Evolutionary conservation across 352 stramenopile genomes (phyloP).

Genomic region (Phytophthora sp.): DNA sequence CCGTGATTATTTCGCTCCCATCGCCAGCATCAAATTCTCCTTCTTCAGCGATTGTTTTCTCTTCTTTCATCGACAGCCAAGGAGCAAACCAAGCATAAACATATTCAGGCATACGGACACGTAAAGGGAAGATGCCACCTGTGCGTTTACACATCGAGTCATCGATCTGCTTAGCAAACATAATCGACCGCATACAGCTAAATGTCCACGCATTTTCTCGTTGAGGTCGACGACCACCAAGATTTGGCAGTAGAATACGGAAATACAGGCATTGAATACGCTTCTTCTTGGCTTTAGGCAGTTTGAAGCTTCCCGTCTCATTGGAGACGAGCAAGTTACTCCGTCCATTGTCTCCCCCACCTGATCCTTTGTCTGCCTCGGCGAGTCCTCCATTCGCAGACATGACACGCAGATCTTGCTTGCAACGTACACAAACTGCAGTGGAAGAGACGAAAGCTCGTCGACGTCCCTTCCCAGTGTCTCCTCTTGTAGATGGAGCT

Average conservation of each 20-base stretch:
- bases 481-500: not conserved
- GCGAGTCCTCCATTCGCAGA: slow-evolving; percentile 39
- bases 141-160: slow-evolving; percentile 72
- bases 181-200: slow-evolving; percentile 89
- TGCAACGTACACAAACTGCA: slow-evolving; percentile 65
- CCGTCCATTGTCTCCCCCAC: not conserved
- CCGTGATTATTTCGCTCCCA: slow-evolving; percentile 7
- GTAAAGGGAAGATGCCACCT: slow-evolving; percentile 48
- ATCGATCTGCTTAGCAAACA: slow-evolving; percentile 89
- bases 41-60: slow-evolving; percentile 54
- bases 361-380: slow-evolving; percentile 14
- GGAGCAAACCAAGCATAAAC: slow-evolving; percentile 94
- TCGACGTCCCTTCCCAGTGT: no score
- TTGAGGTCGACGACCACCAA: slow-evolving; percentile 81
- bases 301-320: slow-evolving; percentile 19
- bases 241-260: slow-evolving; percentile 91
- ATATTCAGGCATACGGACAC: slow-evolving; percentile 93
- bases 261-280: slow-evolving; percentile 89
- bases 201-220: slow-evolving; percentile 86
- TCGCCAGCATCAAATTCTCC: not conserved
- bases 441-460: slow-evolving; percentile 14
- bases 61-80: slow-evolving; percentile 61
- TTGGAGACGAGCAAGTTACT: not conserved
- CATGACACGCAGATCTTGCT: slow-evolving; percentile 51
- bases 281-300: slow-evolving; percentile 40